These are phyloP conservation scores for Hypomontagnella monticulosa DNA, from an alignment of 495 filamentous ascomycete species.

Conservation along the genomic window DNA sequence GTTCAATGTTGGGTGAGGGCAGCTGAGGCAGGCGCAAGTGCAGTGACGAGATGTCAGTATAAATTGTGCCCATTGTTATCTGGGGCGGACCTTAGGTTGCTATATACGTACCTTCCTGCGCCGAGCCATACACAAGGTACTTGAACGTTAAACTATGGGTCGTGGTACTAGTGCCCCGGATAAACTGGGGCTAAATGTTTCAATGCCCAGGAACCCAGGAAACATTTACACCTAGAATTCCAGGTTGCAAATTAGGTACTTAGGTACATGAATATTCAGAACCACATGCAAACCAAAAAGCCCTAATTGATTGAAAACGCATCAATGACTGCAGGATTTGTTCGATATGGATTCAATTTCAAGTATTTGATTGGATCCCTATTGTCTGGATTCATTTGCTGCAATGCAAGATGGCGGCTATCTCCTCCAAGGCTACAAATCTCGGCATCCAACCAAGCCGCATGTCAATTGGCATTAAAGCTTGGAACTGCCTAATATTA, in stretches of 20 bases:
- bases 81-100: slow-evolving; percentile 8
- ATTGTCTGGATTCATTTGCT: slow-evolving; percentile 16
- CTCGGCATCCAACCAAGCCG: slow-evolving; percentile 16
- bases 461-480: neutral
- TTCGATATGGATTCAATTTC: neutral
- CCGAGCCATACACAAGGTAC: slow-evolving; percentile 2
- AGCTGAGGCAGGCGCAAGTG: slow-evolving; percentile 29
- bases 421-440: slow-evolving; percentile 1
- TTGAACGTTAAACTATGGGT: slow-evolving; percentile 22
- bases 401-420: slow-evolving; percentile 32
- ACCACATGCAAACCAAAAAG: too few relatives aligned
- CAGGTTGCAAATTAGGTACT: too few relatives aligned
- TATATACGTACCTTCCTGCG: slow-evolving; percentile 1
- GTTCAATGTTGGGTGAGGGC: slow-evolving; percentile 20
- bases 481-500: slow-evolving; percentile 14
- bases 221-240: neutral
- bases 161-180: neutral
- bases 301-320: too few relatives aligned
- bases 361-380: slow-evolving; percentile 27
- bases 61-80: slow-evolving; percentile 21
- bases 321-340: neutral
- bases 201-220: neutral
- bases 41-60: slow-evolving; percentile 32
- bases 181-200: slow-evolving; percentile 24
- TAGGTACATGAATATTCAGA: too few relatives aligned